Evolutionary conservation across 306 rosid genomes (phyloP), one percentile per base, ranked within the genome.

Genomic region (Astragalus glycyphyllos): DNA sequence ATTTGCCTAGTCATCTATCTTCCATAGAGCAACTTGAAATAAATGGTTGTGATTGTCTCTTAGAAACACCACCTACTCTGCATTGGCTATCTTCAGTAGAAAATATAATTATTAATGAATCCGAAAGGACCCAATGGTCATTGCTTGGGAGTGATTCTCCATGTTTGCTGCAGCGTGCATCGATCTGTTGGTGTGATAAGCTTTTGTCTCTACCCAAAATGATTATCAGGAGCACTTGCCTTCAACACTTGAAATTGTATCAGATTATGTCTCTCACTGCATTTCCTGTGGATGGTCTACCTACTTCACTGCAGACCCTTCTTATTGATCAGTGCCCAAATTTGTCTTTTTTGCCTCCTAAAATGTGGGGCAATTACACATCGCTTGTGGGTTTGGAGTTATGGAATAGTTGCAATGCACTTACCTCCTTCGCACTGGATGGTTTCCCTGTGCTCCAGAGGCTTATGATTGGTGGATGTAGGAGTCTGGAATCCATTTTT

Each of bases 211-310:
- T n/a, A n/a, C n/a, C n/a, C n/a, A n/a, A n/a, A n/a, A n/a, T n/a
- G n/a, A n/a, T n/a, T n/a, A n/a, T n/a, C n/a, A n/a, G n/a, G n/a
- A n/a, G n/a, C n/a, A n/a, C n/a, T n/a, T n/a, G n/a, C n/a, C n/a
- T n/a, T n/a, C n/a, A n/a, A n/a, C n/a, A n/a, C n/a, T n/a, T n/a
- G n/a, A n/a, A n/a, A n/a, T n/a, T n/a, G n/a, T n/a, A n/a, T n/a
- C n/a, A n/a, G n/a, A n/a, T n/a, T n/a, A n/a, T n/a, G n/a, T 65
- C 57, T 46, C 71, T 47, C 57, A 13, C 42, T 13, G 26, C n/a
- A 13, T 46, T 65, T 65, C 29, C 70, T 2, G 5, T n/a, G n/a
- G n/a, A n/a, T n/a, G n/a, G n/a, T n/a, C 65, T 58, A 34, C 65
- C 45, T 6, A 65, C 41, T 12, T 65, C 56, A 2, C 29, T 65